These are phyloP conservation scores for Claviceps humidiphila DNA, from an alignment of 2,329 filamentous ascomycete species.

Conservation along the genomic window DNA sequence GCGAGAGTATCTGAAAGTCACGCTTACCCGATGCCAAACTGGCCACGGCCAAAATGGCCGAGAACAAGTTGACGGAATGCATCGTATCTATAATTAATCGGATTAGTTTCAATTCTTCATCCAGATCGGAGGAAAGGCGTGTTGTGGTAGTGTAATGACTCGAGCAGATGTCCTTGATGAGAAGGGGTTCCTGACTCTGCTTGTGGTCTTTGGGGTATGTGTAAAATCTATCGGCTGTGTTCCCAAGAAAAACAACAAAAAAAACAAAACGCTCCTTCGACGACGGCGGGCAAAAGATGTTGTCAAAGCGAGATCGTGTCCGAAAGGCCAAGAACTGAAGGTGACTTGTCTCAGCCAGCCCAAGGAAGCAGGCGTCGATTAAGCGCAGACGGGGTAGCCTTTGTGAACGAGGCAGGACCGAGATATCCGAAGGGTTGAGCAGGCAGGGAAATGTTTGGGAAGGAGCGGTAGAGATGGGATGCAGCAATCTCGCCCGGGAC, in stretches of 20 bases:
- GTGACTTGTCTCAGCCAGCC: constrained; percentile 3
- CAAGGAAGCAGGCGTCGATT: constrained; percentile 1
- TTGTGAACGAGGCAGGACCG: neutral
- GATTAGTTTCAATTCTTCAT: neutral
- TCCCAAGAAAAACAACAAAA: constrained; percentile 10
- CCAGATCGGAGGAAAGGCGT: neutral
- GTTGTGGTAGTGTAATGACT: neutral
- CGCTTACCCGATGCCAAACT: constrained; percentile 30
- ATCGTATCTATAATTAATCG: constrained; percentile 21
- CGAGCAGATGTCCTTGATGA: neutral
- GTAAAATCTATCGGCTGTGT: constrained; percentile 10
- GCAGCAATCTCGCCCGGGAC: neutral
- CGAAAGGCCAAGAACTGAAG: neutral
- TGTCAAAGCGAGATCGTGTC: constrained; percentile 6
- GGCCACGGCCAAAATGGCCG: constrained; percentile 31
- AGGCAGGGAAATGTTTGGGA: neutral
- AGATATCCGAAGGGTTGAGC: neutral
- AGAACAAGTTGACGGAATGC: constrained; percentile 31
- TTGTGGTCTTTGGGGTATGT: constrained; percentile 5
- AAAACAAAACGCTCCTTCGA: neutral
- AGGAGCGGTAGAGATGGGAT: neutral
- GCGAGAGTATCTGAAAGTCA: too few species aligned
- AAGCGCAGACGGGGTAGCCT: neutral
- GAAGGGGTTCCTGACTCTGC: constrained; percentile 8
- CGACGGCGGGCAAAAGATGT: constrained; percentile 11